Conservation (phyloP, 768 basidiomycete genomes). For the Psilocybe cubensis region DNA sequence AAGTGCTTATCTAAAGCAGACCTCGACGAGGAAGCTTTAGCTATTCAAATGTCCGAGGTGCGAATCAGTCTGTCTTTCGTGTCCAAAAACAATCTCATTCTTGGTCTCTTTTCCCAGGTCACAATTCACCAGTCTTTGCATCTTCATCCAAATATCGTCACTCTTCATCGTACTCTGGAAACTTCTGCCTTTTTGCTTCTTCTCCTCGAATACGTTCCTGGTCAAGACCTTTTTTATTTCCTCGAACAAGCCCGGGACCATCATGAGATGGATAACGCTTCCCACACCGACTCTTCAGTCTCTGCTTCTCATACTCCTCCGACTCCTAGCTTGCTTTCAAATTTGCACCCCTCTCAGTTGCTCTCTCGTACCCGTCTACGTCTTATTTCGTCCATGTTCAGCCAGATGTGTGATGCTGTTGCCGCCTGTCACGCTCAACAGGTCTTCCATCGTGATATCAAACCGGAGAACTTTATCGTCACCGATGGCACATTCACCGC, state of each 20-base stretch:
- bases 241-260: conserved; percentile 94
- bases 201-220: conserved; percentile 93
- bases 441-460: conserved; percentile 97
- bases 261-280: conserved; percentile 54
- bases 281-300: conserved; percentile 41
- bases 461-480: conserved; percentile 98
- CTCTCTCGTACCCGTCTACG: conserved; percentile 88
- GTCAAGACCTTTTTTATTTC: conserved; percentile 98
- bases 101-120: conserved; percentile 55
- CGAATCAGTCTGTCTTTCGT: conserved; percentile 21
- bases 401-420: conserved; percentile 98
- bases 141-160: conserved; percentile 92
- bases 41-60: conserved; percentile 91
- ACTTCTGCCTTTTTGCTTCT: conserved; percentile 91
- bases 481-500: conserved; percentile 72
- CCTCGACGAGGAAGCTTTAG: conserved; percentile 85
- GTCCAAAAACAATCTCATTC: too few relatives aligned
- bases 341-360: conserved; percentile 75
- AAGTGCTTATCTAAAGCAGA: conserved; percentile 96
- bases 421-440: conserved; percentile 90
- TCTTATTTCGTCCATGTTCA: conserved; percentile 96
- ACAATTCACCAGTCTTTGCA: conserved; percentile 94
- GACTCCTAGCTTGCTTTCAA: conserved; percentile 90
- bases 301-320: conserved; percentile 78
- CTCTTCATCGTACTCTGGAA: conserved; percentile 91